phyloP scores from a whole-genome alignment of 2,329 filamentous ascomycete species.

The Exophiala sp. region DNA sequence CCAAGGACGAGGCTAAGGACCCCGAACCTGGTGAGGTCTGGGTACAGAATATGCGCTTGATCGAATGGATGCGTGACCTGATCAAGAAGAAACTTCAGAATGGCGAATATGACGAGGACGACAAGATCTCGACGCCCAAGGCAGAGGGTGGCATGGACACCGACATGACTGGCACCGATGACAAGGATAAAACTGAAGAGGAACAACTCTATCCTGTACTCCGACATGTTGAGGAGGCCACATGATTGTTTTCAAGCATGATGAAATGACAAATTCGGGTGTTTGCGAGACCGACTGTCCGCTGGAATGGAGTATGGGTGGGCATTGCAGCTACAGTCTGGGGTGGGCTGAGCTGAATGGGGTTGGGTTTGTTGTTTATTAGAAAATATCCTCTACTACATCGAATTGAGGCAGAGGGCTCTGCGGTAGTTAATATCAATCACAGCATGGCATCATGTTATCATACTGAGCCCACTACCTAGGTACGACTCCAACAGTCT shows the following conservation, averaged over 20 bases:
- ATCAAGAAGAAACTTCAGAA: constrained; percentile 54
- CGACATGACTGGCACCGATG: constrained; percentile 42
- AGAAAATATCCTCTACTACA: no score
- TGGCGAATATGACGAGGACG: constrained; percentile 45
- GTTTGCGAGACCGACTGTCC: no score
- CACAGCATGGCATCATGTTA: no score
- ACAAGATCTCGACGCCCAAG: constrained; percentile 30
- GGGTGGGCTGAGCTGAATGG: no score
- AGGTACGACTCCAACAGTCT: no score
- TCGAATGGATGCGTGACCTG: constrained; percentile 58
- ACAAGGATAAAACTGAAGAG: constrained; percentile 26
- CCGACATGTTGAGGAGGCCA: constrained; percentile 25
- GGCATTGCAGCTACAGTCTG: not conserved
- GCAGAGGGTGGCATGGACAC: constrained; percentile 40
- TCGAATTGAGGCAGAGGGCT: no score
- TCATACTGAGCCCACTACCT: no score
- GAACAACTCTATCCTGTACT: constrained; percentile 29
- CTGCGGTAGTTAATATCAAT: no score
- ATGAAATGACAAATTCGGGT: not conserved
- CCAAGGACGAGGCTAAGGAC: constrained; percentile 32
- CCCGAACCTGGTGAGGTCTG: constrained; percentile 42
- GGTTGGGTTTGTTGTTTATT: no score
- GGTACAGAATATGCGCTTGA: constrained; percentile 63
- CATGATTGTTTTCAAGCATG: constrained; percentile 3
- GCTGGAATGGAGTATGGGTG: not conserved